Base-by-base conservation (phyloP, 2,329 filamentous ascomycete genomes). In the Fusarium ambrosium region DNA sequence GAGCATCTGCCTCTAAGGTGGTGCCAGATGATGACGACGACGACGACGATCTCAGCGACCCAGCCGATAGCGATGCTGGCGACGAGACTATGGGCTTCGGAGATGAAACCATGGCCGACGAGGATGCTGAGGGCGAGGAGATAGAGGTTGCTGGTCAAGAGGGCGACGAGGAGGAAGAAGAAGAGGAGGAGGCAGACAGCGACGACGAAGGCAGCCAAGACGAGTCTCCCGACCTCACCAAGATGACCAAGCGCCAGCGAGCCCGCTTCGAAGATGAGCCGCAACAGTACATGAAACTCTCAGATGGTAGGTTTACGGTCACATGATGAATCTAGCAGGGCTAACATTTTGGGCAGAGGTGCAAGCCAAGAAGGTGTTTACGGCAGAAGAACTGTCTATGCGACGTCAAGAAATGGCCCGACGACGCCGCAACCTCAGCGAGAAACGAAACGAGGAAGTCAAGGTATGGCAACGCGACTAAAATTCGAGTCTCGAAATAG, bases 361-460 rank as follows among this genome's bases (percentile, higher is more conserved):
- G 6, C 89, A 91, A 86, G 89, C 86, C 2, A 91, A 91, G 81
- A 91, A 91, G 79, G 83, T 86, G 29, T 91, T 91, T 62, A 91
- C 89, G 4, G 89, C 89, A 3, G 89, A 91, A 76, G 89, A 91
- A 73, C 79, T 91, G 13, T 90, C 89, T 27, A 91, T 91, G 89
- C 86, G 89, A 14, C 85, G 89, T 7, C 87, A 89, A 45, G 89
- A 91, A 77, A 91, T 91, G 89, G 89, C 89, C 4, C 88, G 89
- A 29, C 86, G 89, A 55, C 84, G 89, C 68, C 87, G 89, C 55
- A 91, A 91, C 75, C 85, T 91, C n/a, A 91, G 89, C 76, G 89
- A 91, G 73, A 91, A 91, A 82, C 88, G 89, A 59, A 91, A 89
- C 70, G 89, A 91, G 71, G 89, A 91, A 82, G 89, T 91, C 81